A percentile compares a stretch with the other conserved stretches of the same genome.
These are phyloP conservation scores for Globisporangium paroecandrum DNA, from an alignment of 352 stramenopile species.

Conservation along the genomic window DNA sequence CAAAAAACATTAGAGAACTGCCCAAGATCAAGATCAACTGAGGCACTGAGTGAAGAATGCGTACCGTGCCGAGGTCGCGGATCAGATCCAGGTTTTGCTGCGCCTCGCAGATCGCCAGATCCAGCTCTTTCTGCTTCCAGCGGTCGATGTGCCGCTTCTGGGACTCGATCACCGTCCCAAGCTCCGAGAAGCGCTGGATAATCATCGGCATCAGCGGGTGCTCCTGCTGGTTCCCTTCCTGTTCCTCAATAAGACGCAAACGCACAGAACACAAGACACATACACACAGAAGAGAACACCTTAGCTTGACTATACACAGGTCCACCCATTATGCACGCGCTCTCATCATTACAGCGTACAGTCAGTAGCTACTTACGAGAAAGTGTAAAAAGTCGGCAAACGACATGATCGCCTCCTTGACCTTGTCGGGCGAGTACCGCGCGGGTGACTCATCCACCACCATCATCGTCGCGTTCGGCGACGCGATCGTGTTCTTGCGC, in stretches of 20 bases:
- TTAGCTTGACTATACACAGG: conserved; percentile 23
- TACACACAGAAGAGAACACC: conserved; percentile 24
- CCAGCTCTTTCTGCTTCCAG: conserved; percentile 83
- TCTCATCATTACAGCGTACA: not conserved
- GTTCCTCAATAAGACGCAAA: conserved; percentile 47
- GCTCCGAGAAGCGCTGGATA: conserved; percentile 70
- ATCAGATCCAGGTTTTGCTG: conserved; percentile 69
- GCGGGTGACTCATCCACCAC: conserved; percentile 44
- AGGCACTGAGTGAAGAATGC: not conserved
- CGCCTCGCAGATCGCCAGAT: conserved; percentile 68
- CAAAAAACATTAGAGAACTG: not conserved
- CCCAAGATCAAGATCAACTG: not conserved
- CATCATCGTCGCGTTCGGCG: conserved; percentile 18
- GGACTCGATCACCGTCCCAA: conserved; percentile 79
- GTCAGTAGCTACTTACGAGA: conserved; percentile 48
- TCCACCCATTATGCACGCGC: not conserved
- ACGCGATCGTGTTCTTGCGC: conserved; percentile 24
- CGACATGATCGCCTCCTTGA: conserved; percentile 74
- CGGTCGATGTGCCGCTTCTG: conserved; percentile 83
- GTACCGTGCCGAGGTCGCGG: conserved; percentile 45
- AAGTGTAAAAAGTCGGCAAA: conserved; percentile 82
- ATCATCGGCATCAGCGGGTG: conserved; percentile 75
- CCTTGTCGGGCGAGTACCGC: conserved; percentile 65
- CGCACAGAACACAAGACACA: conserved; percentile 16
- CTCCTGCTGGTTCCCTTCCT: conserved; percentile 75